phyloP scores from a whole-genome alignment of 495 filamentous ascomycete species.

The Penicillium riverlandense region DNA sequence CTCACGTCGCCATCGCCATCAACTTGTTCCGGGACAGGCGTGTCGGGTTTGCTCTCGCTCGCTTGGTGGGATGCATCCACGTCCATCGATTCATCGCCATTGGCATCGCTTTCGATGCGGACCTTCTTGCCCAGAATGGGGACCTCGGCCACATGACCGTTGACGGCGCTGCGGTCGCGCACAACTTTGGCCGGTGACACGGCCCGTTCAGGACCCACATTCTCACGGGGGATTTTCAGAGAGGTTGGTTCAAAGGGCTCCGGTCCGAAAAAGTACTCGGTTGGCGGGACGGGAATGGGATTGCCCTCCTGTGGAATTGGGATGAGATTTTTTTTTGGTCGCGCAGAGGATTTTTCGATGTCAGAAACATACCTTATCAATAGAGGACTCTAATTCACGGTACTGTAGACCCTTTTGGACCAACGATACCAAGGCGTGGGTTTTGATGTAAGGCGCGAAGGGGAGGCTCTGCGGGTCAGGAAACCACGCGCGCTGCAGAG shows the following conservation, averaged over 20 bases:
- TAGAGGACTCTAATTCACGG: conserved; percentile 58
- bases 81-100: conserved; percentile 51
- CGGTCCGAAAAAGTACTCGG: conserved; percentile 46
- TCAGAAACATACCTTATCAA: conserved; percentile 48
- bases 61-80: conserved; percentile 23
- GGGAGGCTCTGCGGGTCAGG: conserved; percentile 65
- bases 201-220: conserved; percentile 23
- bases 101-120: conserved; percentile 46
- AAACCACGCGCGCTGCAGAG: conserved; percentile 77
- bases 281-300: conserved; percentile 24
- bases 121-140: conserved; percentile 13
- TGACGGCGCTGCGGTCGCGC: conserved; percentile 22
- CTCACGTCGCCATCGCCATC: conserved; percentile 40
- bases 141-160: conserved; percentile 13
- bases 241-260: conserved; percentile 29
- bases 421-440: conserved; percentile 65
- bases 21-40: conserved; percentile 10
- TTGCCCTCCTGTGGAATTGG: conserved; percentile 35
- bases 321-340: neutral
- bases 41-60: conserved; percentile 13
- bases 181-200: conserved; percentile 29
- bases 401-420: conserved; percentile 74
- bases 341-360: neutral
- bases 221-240: conserved; percentile 19
- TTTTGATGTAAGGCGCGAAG: conserved; percentile 69